Base-by-base conservation (phyloP, 768 basidiomycete genomes). In the Kwoniella mangroviensis region DNA sequence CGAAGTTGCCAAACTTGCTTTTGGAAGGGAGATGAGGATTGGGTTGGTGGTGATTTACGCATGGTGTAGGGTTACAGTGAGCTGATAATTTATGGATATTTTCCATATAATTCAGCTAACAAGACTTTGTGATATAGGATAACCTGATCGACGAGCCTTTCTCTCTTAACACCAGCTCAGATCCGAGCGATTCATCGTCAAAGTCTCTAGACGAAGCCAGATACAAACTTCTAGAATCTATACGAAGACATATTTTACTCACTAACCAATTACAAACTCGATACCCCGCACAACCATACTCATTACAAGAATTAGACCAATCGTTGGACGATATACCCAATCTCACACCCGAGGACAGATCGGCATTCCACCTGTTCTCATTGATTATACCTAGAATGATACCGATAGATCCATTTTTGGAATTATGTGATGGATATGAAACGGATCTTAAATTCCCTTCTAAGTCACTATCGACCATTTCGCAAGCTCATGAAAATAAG, bases 31-130 rank as follows among this genome's bases (percentile, higher is more conserved):
- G 55, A 81, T 82, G 72, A 41, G 81, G 61, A 73, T 78, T 28
- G 79, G 75, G 1, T 69, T 82, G 52, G 73, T 82, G 21, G 81
- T 79, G 11, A 71, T 82, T 24, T 82, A 81, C 58, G 77, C 79
- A 34, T 82, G 81, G 81, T 81, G 79, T 58, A 53, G 81, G 28
- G 76, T 82, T 13, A 81, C 81, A 4, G 81, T 79, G 55, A 75
- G 77, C 75, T 11, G 17, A 26, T 7, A 34, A 9, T 26, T 7
- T 15, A 11, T 40, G 17, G 22, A 3, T 41, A 54, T 55, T 28
- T 12, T 9, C 54, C n/a, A 22, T 9, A n/a, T 13, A 34, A 3
- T 21, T 13, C 45, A 45, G 53, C 60, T 68, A 34, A 71, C 52
- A 51, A 34, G 17, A 22, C n/a, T 11, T n/a, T 0, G 19, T 17